Percentiles rank a stretch among this genome's conserved stretches.
These are phyloP conservation scores for Serendipita sp. DNA, from an alignment of 768 basidiomycete species.

Conservation along the genomic window DNA sequence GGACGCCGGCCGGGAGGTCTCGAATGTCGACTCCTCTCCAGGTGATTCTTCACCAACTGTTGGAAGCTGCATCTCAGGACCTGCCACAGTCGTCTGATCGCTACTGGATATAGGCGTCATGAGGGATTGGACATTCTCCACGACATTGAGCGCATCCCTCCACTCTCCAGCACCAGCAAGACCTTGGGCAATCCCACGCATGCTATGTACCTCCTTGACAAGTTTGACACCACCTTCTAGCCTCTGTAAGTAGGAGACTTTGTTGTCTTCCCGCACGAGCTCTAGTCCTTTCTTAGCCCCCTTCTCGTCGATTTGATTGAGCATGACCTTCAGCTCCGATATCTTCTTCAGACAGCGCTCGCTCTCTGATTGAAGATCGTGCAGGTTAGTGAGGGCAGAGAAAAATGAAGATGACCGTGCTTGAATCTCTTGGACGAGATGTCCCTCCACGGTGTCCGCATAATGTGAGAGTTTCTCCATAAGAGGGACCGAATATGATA, in stretches of 20 bases:
- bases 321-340: conserved; percentile 46
- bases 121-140: conserved; percentile 48
- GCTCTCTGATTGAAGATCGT: conserved; percentile 82
- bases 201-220: conserved; percentile 59
- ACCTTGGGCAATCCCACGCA: conserved; percentile 50
- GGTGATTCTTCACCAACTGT: background rate
- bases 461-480: conserved; percentile 85
- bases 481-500: conserved; percentile 53
- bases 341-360: conserved; percentile 67
- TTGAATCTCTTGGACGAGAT: conserved; percentile 85
- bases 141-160: conserved; percentile 64
- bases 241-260: conserved; percentile 40
- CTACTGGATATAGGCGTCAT: conserved; percentile 24
- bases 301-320: conserved; percentile 60
- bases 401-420: conserved; percentile 88
- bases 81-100: background rate
- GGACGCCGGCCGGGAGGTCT: conserved; percentile 13
- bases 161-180: conserved; percentile 79
- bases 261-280: conserved; percentile 47
- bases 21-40: background rate
- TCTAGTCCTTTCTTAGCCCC: conserved; percentile 67
- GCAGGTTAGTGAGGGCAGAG: conserved; percentile 84
- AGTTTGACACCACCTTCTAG: conserved; percentile 49
- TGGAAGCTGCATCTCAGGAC: background rate
- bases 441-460: conserved; percentile 85